These are phyloP conservation scores for Oxytropis ochrocephala DNA, from an alignment of 306 rosid genomes.

Conservation along the genomic window DNA sequence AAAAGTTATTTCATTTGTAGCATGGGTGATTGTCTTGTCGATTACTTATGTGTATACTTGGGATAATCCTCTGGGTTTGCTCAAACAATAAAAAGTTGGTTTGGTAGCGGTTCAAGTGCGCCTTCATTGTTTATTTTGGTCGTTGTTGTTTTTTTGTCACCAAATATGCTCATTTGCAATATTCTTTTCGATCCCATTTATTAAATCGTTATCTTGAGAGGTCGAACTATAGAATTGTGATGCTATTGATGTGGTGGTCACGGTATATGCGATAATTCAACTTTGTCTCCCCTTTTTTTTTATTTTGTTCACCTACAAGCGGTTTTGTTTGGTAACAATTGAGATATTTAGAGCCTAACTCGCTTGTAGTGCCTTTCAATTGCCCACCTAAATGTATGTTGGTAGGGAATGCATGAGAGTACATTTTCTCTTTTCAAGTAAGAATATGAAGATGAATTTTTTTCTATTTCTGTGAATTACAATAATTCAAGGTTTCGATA, in stretches of 20 bases:
- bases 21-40: constrained; percentile 87
- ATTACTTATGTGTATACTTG: constrained; percentile 85
- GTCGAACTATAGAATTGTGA: constrained; percentile 80
- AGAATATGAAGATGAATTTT: constrained; percentile 30
- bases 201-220: constrained; percentile 91
- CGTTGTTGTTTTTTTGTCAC: constrained; percentile 82
- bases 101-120: constrained; percentile 52
- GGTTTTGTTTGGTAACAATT: neutral
- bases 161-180: constrained; percentile 83
- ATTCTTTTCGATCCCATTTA: constrained; percentile 77
- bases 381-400: constrained; percentile 94
- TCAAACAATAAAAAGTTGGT: constrained; percentile 91
- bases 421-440: constrained; percentile 89
- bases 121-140: constrained; percentile 95
- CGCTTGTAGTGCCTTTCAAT: constrained; percentile 20
- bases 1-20: constrained; percentile 86
- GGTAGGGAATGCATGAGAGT: constrained; percentile 99
- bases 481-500: constrained; percentile 6
- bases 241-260: constrained; percentile 99
- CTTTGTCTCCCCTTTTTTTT: neutral
- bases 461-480: constrained; percentile 5
- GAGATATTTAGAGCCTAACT: constrained; percentile 9
- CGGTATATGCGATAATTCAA: constrained; percentile 52
- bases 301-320: neutral
- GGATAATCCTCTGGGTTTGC: constrained; percentile 94